Conservation (phyloP, 2,329 filamentous ascomycete genomes). For the Aspergillus amoenus region DNA sequence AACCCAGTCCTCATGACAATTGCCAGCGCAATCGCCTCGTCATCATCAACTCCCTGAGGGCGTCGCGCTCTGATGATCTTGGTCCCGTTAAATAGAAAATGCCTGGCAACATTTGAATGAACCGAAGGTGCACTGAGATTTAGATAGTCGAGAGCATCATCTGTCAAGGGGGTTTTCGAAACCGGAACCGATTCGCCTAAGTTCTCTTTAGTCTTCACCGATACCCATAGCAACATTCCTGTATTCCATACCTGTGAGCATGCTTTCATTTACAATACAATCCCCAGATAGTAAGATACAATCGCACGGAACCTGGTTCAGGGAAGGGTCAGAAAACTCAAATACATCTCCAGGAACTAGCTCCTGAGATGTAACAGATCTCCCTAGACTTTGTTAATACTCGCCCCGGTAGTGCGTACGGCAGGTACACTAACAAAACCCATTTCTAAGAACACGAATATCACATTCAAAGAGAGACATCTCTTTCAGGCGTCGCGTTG, state of each 20-base stretch:
- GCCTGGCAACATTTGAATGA: slow-evolving; percentile 76
- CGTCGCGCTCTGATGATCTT: slow-evolving; percentile 89
- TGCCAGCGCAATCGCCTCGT: slow-evolving; percentile 86
- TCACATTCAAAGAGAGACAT: slow-evolving; percentile 96
- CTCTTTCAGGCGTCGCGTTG: slow-evolving; percentile 85
- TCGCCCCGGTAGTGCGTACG: background rate
- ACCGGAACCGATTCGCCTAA: slow-evolving; percentile 91
- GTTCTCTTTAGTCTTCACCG: slow-evolving; percentile 18
- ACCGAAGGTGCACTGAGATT: slow-evolving; percentile 80
- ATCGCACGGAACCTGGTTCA: slow-evolving; percentile 87
- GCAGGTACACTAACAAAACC: slow-evolving; percentile 69
- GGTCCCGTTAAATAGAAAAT: slow-evolving; percentile 92
- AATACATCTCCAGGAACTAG: slow-evolving; percentile 95
- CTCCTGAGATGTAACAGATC: slow-evolving; percentile 79
- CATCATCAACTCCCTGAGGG: slow-evolving; percentile 80
- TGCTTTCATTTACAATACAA: slow-evolving; percentile 98
- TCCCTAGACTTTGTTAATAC: slow-evolving; percentile 56
- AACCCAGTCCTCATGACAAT: slow-evolving; percentile 94
- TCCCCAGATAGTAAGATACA: slow-evolving; percentile 89
- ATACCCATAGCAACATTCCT: background rate
- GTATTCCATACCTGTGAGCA: slow-evolving; percentile 69
- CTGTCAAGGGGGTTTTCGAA: slow-evolving; percentile 81
- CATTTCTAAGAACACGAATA: slow-evolving; percentile 86
- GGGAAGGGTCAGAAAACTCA: slow-evolving; percentile 88
- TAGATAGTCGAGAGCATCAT: slow-evolving; percentile 73